Conservation (phyloP, 805 yeast species). For the Saccharomyces kudriavzevii region DNA sequence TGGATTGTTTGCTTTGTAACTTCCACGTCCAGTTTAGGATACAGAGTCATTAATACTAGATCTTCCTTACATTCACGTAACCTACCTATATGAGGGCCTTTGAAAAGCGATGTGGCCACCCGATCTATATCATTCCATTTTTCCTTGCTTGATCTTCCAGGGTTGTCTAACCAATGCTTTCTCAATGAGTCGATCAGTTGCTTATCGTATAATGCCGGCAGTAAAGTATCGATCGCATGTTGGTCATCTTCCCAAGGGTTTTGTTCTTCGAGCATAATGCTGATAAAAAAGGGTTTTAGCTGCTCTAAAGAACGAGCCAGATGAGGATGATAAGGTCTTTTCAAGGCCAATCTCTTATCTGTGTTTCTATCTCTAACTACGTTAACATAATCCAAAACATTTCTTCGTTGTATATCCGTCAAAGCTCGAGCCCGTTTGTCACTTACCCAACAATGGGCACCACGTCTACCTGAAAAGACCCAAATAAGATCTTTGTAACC, state of each 20-base stretch:
- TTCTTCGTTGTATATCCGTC: constrained; percentile 65
- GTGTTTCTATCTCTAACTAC: constrained; percentile 49
- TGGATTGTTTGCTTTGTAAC: constrained; percentile 87
- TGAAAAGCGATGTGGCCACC: constrained; percentile 33
- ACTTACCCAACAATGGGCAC: constrained; percentile 97
- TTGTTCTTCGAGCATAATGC: constrained; percentile 67
- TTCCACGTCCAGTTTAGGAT: constrained; percentile 89
- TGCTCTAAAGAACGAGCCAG: constrained; percentile 65
- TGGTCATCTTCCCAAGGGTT: constrained; percentile 70
- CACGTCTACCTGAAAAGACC: constrained; percentile 98
- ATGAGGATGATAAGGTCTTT: constrained; percentile 87
- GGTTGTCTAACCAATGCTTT: constrained; percentile 50
- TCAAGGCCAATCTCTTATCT: constrained; percentile 43
- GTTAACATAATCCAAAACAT: constrained; percentile 78
- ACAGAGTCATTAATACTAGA: constrained; percentile 66
- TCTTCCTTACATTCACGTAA: constrained; percentile 73
- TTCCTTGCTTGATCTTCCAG: constrained; percentile 44
- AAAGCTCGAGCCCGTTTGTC: constrained; percentile 71
- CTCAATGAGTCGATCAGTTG: constrained; percentile 44
- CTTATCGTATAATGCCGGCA: constrained; percentile 57
- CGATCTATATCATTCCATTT: constrained; percentile 76
- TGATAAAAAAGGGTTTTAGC: constrained; percentile 54
- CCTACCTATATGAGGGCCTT: constrained; percentile 25
- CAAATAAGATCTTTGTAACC: constrained; percentile 81
- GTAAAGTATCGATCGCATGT: constrained; percentile 48